These are phyloP conservation scores for Tulasnella sp. DNA, from an alignment of 768 basidiomycete genomes.

Conservation along the genomic window DNA sequence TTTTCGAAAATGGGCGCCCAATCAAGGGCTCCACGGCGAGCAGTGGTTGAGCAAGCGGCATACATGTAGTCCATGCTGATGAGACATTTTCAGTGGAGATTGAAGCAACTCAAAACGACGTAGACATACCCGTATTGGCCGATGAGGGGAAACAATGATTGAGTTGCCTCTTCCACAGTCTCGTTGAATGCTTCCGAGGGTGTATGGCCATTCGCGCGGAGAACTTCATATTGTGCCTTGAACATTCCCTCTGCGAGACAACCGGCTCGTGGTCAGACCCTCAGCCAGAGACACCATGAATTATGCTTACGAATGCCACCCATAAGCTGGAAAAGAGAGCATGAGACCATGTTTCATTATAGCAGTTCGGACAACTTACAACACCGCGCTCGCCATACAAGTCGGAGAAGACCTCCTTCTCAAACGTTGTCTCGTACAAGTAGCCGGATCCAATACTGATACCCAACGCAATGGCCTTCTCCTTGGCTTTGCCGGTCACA, in stretches of 20 bases:
- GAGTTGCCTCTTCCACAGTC: slow-evolving; percentile 99
- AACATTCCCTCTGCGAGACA: slow-evolving; percentile 74
- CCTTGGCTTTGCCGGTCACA: slow-evolving; percentile 93
- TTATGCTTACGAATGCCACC: slow-evolving; percentile 73
- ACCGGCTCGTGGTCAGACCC: slow-evolving; percentile 5
- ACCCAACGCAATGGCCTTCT: slow-evolving; percentile 90
- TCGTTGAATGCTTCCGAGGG: slow-evolving; percentile 99
- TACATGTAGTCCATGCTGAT: slow-evolving; percentile 92
- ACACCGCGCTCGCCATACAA: slow-evolving; percentile 99
- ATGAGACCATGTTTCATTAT: background rate
- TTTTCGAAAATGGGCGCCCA: slow-evolving; percentile 97
- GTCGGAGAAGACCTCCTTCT: slow-evolving; percentile 99
- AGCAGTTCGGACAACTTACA: slow-evolving; percentile 40
- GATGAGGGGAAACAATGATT: slow-evolving; percentile 93
- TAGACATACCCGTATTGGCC: slow-evolving; percentile 72
- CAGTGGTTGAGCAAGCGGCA: slow-evolving; percentile 97
- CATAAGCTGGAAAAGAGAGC: slow-evolving; percentile 54
- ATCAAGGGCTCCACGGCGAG: slow-evolving; percentile 96
- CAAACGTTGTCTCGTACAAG: slow-evolving; percentile 96
- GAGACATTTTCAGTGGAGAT: background rate
- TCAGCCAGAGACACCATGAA: background rate
- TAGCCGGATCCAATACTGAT: slow-evolving; percentile 95
- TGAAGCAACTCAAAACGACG: background rate
- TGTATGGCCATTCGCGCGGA: slow-evolving; percentile 89
- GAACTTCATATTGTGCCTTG: slow-evolving; percentile 96